Conservation (phyloP, 163 green algal genomes). For the Scenedesmus sp. region DNA sequence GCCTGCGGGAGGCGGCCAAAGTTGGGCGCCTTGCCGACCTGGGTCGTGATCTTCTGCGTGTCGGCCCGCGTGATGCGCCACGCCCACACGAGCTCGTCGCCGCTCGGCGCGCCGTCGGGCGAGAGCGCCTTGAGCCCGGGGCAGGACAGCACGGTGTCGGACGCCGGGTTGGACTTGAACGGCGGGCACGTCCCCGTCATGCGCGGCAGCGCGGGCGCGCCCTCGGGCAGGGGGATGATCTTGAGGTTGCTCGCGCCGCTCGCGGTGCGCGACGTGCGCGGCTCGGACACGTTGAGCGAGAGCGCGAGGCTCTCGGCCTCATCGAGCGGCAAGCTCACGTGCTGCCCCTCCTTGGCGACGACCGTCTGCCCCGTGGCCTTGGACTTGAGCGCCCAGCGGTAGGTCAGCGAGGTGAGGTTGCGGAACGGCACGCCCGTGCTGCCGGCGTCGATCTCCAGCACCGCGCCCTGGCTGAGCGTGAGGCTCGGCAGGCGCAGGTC, state of each 20-base stretch:
- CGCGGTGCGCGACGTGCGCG: too few relatives aligned
- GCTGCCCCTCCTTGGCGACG: too few relatives aligned
- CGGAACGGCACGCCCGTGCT: slow-evolving; percentile 1
- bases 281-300: too few relatives aligned
- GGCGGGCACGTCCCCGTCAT: too few relatives aligned
- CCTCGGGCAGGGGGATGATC: too few relatives aligned
- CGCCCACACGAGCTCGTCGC: slow-evolving; percentile 6
- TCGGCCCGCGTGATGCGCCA: slow-evolving; percentile 8
- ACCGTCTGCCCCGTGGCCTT: too few relatives aligned
- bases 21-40: background rate
- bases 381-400: too few relatives aligned
- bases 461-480: slow-evolving; percentile 19
- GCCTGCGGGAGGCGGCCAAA: slow-evolving; percentile 26
- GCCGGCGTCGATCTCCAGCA: slow-evolving; percentile 30
- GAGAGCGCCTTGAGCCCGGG: background rate
- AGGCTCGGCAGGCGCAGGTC: slow-evolving; percentile 41
- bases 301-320: too few relatives aligned
- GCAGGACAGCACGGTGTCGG: slow-evolving; percentile 26
- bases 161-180: slow-evolving; percentile 5
- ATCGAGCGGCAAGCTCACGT: too few relatives aligned
- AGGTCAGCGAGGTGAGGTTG: too few relatives aligned
- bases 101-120: background rate
- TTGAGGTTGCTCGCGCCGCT: too few relatives aligned
- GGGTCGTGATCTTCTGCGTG: background rate
- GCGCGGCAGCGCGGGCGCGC: too few relatives aligned